Conservation (phyloP, 1,284 basidiomycete genomes). For the Waitea zeae region DNA sequence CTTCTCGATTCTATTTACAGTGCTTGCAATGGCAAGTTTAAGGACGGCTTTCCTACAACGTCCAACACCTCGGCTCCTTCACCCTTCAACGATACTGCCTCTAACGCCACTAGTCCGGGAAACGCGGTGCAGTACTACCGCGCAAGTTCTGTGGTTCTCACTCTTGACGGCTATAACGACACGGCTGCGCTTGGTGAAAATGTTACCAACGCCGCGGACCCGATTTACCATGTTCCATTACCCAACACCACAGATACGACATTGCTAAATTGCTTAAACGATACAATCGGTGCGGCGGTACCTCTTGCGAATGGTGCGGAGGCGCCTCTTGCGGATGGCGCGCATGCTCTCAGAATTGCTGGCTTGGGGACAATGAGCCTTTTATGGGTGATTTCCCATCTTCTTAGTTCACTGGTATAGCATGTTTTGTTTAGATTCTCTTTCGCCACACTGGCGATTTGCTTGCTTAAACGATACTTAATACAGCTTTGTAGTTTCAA, state of each 20-base stretch:
- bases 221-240: too few species aligned
- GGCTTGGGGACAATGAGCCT: slow-evolving; percentile 1
- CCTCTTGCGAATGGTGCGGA: slow-evolving; percentile 24
- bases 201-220: slow-evolving; percentile 23
- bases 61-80: slow-evolving; percentile 12
- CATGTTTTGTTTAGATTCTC: too few species aligned
- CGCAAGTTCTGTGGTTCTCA: slow-evolving; percentile 32
- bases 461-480: too few species aligned
- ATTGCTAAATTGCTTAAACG: slow-evolving; percentile 33
- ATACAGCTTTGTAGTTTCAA: too few species aligned
- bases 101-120: slow-evolving; percentile 24
- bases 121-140: slow-evolving; percentile 42
- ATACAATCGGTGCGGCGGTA: slow-evolving; percentile 31
- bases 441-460: too few species aligned
- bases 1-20: slow-evolving; percentile 26
- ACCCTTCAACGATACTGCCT: slow-evolving; percentile 15
- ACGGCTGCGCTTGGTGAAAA: slow-evolving; percentile 23
- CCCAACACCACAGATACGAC: slow-evolving; percentile 26
- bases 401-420: too few species aligned
- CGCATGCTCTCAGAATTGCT: background rate
- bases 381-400: background rate
- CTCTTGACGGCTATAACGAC: slow-evolving; percentile 50
- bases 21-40: slow-evolving; percentile 31
- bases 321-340: slow-evolving; percentile 6
- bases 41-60: slow-evolving; percentile 12